A percentile compares a stretch with the other conserved stretches of the same genome.
Conservation (phyloP, 2,329 filamentous ascomycete genomes). For the Endothia cerciana region DNA sequence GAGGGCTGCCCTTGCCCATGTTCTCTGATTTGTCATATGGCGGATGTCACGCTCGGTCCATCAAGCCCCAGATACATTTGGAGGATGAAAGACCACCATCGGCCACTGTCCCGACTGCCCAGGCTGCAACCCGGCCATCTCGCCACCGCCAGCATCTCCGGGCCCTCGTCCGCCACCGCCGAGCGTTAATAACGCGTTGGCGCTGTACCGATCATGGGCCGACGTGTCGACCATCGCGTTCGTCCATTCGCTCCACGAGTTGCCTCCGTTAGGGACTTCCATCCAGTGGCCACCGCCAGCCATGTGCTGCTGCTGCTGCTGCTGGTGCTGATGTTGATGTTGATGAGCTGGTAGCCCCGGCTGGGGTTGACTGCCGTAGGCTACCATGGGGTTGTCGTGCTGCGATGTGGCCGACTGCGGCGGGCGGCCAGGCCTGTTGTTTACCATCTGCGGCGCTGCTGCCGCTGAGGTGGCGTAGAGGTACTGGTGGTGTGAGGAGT, state of each 20-base stretch:
- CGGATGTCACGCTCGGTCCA: background rate
- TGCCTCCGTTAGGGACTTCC: conserved; percentile 38
- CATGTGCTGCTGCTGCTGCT: conserved; percentile 19
- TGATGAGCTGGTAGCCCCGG: conserved; percentile 35
- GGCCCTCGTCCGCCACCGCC: conserved; percentile 38
- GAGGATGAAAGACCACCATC: conserved; percentile 23
- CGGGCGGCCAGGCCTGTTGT: conserved; percentile 30
- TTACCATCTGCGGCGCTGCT: conserved; percentile 29
- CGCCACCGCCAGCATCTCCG: conserved; percentile 10
- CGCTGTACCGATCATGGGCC: conserved; percentile 53
- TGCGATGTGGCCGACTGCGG: conserved; percentile 31
- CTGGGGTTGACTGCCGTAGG: conserved; percentile 45
- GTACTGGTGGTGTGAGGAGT: conserved; percentile 18
- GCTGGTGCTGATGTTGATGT: conserved; percentile 19
- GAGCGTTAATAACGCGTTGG: conserved; percentile 52
- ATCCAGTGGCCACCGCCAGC: conserved; percentile 21
- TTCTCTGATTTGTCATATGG: background rate
- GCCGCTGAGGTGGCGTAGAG: conserved; percentile 25
- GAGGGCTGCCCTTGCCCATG: too few species aligned
- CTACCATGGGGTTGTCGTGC: conserved; percentile 44
- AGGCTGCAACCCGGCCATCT: conserved; percentile 10
- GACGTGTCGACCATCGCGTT: conserved; percentile 48
- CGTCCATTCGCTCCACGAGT: conserved; percentile 60
- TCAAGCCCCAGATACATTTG: conserved; percentile 9
- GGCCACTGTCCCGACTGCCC: conserved; percentile 23